Evolutionary conservation across 768 basidiomycete genomes (phyloP).

Genomic region (Agaricus sinodeliciosus): DNA sequence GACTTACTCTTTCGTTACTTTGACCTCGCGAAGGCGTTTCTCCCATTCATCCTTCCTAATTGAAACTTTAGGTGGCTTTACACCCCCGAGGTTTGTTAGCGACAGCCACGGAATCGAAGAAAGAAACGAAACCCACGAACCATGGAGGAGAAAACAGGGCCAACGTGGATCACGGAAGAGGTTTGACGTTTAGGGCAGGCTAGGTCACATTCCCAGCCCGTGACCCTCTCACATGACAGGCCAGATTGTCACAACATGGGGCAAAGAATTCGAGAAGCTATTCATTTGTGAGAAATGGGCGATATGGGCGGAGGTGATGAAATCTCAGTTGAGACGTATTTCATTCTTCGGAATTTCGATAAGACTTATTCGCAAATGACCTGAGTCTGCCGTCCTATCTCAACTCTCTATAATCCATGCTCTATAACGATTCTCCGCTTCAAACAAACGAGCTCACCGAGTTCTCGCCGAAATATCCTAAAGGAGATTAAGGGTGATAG

Average conservation of each 20-base stretch:
- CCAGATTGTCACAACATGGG: not conserved
- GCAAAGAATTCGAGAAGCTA: not conserved
- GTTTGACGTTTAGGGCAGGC: conserved; percentile 29
- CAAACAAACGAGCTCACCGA: too few species aligned
- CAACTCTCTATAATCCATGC: too few species aligned
- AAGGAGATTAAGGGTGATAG: too few species aligned
- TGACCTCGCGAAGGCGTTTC: conserved; percentile 71
- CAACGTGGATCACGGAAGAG: conserved; percentile 22
- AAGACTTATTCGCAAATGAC: not conserved
- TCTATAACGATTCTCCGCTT: too few species aligned
- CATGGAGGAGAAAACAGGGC: conserved; percentile 23
- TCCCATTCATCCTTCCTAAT: conserved; percentile 88
- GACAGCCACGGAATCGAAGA: conserved; percentile 1
- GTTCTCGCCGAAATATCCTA: too few species aligned
- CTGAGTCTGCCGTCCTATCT: too few species aligned
- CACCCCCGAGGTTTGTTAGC: not conserved
- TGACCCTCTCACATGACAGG: conserved; percentile 1
- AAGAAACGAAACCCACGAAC: conserved; percentile 21
- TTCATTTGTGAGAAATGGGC: not conserved
- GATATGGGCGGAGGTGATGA: conserved; percentile 2
- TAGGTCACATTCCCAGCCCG: not conserved
- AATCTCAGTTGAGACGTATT: conserved; percentile 6
- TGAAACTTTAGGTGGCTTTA: conserved; percentile 43
- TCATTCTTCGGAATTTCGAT: not conserved
- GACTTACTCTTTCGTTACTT: conserved; percentile 86